Percentiles rank a stretch among this genome's conserved stretches.
These are phyloP conservation scores for Falciphora oryzae DNA, from an alignment of 2,329 filamentous ascomycete species.

Conservation along the genomic window DNA sequence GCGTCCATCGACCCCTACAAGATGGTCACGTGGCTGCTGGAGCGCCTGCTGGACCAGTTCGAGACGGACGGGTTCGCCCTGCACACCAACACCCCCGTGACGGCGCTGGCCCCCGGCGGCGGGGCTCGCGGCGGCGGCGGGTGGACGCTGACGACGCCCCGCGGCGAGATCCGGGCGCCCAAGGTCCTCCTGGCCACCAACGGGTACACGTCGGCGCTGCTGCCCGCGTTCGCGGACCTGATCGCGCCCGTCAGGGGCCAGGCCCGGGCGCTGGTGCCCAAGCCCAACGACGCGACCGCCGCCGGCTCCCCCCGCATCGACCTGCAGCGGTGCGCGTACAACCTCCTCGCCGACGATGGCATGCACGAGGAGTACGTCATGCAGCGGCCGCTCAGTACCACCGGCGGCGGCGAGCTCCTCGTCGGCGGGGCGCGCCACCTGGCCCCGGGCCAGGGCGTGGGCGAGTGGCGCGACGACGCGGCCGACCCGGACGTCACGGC, in stretches of 20 bases:
- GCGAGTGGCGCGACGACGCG: constrained; percentile 28
- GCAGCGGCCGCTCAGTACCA: constrained; percentile 45
- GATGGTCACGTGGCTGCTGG: constrained; percentile 66
- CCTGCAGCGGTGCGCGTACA: background rate
- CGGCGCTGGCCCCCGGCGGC: constrained; percentile 28
- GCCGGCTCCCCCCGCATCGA: background rate
- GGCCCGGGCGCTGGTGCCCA: constrained; percentile 60
- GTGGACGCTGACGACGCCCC: constrained; percentile 62
- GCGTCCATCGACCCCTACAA: constrained; percentile 81
- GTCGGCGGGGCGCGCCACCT: constrained; percentile 63
- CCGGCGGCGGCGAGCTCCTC: constrained; percentile 50
- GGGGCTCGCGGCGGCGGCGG: constrained; percentile 8
- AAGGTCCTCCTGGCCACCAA: constrained; percentile 76
- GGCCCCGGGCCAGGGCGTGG: constrained; percentile 41
- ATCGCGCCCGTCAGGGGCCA: constrained; percentile 75
- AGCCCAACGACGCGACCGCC: constrained; percentile 23
- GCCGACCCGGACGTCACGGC: constrained; percentile 39
- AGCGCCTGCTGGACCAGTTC: constrained; percentile 41
- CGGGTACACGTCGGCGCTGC: constrained; percentile 71
- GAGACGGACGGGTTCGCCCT: constrained; percentile 54
- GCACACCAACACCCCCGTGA: constrained; percentile 66
- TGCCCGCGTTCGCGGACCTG: constrained; percentile 62
- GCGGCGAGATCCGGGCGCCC: constrained; percentile 58
- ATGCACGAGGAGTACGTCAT: constrained; percentile 65
- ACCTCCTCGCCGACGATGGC: constrained; percentile 3